These are phyloP conservation scores for Neocatenulostroma microsporum DNA, from an alignment of 2,329 filamentous ascomycete species.

Conservation along the genomic window DNA sequence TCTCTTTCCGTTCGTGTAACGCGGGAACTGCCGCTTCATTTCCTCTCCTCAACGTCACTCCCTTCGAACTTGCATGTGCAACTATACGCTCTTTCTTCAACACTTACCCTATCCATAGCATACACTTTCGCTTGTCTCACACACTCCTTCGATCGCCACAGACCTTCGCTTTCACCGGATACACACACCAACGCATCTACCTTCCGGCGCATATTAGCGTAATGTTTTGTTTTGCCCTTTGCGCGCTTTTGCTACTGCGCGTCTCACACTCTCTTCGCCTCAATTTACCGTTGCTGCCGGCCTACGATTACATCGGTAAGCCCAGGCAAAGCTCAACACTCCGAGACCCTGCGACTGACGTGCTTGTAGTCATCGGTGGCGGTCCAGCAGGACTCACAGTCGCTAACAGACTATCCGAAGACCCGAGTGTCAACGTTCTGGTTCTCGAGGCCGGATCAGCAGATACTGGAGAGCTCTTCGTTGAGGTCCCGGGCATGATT, in stretches of 20 bases:
- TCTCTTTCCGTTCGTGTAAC: no score
- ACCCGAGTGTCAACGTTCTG: conserved; percentile 23
- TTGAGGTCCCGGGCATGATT: conserved; percentile 23
- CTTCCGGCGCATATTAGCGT: no score
- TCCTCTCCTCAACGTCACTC: no score
- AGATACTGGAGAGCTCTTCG: conserved; percentile 16
- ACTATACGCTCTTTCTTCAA: no score
- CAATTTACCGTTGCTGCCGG: conserved; percentile 22
- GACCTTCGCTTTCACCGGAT: not conserved
- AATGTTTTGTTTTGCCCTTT: conserved; percentile 10
- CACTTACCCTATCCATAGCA: no score
- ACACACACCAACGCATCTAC: not conserved
- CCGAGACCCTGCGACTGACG: conserved; percentile 5
- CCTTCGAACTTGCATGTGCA: no score
- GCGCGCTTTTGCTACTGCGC: conserved; percentile 3
- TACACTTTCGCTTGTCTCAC: no score
- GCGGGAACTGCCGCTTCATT: no score
- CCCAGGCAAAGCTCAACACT: no score
- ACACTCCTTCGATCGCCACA: no score
- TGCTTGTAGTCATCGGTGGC: conserved; percentile 21
- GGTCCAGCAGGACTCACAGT: conserved; percentile 25
- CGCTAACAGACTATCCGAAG: conserved; percentile 25
- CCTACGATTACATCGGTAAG: conserved; percentile 25
- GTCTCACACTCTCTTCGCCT: conserved; percentile 17
- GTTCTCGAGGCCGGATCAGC: conserved; percentile 26